Evolutionary conservation across 2,329 filamentous ascomycete genomes (phyloP).

Genomic region (Diaporthe ampelina): DNA sequence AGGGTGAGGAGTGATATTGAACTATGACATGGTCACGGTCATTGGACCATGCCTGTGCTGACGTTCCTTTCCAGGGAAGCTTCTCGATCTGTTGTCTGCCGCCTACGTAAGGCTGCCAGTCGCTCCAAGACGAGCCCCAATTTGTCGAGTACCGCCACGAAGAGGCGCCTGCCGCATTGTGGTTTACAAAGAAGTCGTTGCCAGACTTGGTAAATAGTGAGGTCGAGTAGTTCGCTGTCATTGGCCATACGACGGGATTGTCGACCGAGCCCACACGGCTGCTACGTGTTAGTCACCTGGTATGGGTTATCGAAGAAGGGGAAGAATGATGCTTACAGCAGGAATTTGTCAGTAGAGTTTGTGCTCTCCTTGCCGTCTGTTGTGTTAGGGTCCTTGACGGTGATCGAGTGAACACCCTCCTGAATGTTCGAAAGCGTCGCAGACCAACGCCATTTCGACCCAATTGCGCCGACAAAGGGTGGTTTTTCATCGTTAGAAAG

Average conservation of each 20-base stretch:
- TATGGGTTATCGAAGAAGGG: too few species aligned
- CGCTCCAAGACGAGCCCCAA: conserved; percentile 71
- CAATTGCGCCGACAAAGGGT: conserved; percentile 64
- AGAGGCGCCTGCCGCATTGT: conserved; percentile 72
- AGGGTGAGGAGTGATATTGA: conserved; percentile 72
- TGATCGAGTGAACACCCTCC: conserved; percentile 72
- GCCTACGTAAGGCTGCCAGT: conserved; percentile 69
- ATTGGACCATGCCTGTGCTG: conserved; percentile 70
- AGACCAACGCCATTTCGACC: conserved; percentile 66
- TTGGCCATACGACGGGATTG: conserved; percentile 72
- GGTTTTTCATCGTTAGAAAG: conserved; percentile 52
- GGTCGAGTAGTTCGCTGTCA: conserved; percentile 69
- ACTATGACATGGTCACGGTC: conserved; percentile 68
- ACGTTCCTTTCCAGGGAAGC: conserved; percentile 70
- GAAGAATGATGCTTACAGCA: conserved; percentile 53
- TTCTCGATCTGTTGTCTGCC: conserved; percentile 63
- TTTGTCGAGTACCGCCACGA: conserved; percentile 74
- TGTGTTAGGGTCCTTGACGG: conserved; percentile 66
- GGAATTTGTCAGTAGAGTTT: conserved; percentile 69
- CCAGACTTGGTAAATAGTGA: conserved; percentile 60
- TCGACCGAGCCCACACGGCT: conserved; percentile 66
- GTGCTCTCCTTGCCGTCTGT: conserved; percentile 60
- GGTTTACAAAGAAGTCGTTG: conserved; percentile 61
- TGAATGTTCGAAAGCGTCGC: conserved; percentile 68
- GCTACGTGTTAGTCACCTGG: too few species aligned